Base-by-base conservation (phyloP, 495 filamentous ascomycete species). In the Entonaema liquescens region DNA sequence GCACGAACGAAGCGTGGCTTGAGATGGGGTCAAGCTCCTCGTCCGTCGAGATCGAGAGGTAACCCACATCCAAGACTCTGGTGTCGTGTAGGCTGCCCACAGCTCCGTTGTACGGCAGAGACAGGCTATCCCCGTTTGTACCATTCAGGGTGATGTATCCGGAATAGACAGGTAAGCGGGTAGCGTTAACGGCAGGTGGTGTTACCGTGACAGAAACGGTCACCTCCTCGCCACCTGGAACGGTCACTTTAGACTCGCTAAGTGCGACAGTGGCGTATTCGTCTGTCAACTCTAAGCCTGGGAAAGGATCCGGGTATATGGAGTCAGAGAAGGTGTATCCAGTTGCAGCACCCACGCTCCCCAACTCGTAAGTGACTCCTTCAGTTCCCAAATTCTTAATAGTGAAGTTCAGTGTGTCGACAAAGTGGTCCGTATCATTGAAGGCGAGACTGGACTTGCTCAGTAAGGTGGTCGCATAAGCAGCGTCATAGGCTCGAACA, bases 391-490 rank as follows among this genome's bases (percentile, higher is more conserved):
- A 78, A 77, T 90, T 90, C 63, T 75, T 80, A 73, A 89, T 80
- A 62, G 76, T 80, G 68, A 89, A 86, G 33, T 81, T 77, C 56
- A 83, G 76, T 12, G 77, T 80, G 2, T 77, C 69, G n/a, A 77
- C 72, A 50, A 88, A 79, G 75, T 86, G 59, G 56, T 84, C 80
- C 5, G 85, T 88, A 72, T 89, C 87, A 72, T 88, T 88, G 76
- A 89, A 87, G 19, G 85, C 82, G 36, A 88, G 79, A 70, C 81
- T 86, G 26, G 83, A 85, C 13, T 83, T 79, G 72, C 80, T 83
- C 54, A 88, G 76, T 13, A 84, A 76, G 4, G 84, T 87, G 5
- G 81, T 85, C 12, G 83, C 77, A 66, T 85, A 81, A n/a, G 87
- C 83, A 23, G 84, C 84, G 35, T 88, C 83, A 70, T 83, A 85